Evolutionary conservation across 2,329 filamentous ascomycete genomes (phyloP), one percentile per base, ranked within the genome.

Genomic region (Botryotinia narcissicola): DNA sequence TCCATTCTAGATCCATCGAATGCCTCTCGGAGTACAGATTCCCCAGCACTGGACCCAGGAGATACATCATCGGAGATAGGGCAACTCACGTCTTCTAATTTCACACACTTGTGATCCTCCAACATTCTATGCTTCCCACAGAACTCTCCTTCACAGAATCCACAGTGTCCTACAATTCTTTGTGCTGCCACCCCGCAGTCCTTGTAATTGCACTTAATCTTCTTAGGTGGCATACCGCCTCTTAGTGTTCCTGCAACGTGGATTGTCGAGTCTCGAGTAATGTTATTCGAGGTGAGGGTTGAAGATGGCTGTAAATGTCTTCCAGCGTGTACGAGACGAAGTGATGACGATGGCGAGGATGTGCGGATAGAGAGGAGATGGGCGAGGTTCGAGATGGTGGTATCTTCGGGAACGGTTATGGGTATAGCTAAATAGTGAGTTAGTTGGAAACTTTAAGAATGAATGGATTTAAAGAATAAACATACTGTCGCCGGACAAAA

Each of bases 161-260:
- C 92, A 84, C 96, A 99, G 85, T 98, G 95, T 72, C 96, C 96
- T 74, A 98, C 93, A 80, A 99, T 98, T 77, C 93, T 92, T 83
- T 98, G 95, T 25, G 94, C 95, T 44, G 89, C 88, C 79, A 94
- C 91, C 82, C 90, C 93, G 90, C 96, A 98, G 78, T 94, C 91
- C 84, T 95, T 95, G 86, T 93, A 94, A 77, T 88, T 92, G 87
- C 96, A 98, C 79, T 93, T 91, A 78, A 92, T 90, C 87, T 57
- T 48, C 85, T 92, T 93, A 75, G 90, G 87, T 76, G 91, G 88
- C 88, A 90, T 91, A 77, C 80, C 80, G 57, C 80, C 79, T 75
- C 88, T 88, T 78, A 91, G 83, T 62, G 89, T 88, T 35, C 88
- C 81, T 0, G 86, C 85, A 75, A 89, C 83, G 82, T 88, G 84